Evolutionary conservation across 2,329 filamentous ascomycete species (phyloP).

Genomic region (Colletotrichum sp.): DNA sequence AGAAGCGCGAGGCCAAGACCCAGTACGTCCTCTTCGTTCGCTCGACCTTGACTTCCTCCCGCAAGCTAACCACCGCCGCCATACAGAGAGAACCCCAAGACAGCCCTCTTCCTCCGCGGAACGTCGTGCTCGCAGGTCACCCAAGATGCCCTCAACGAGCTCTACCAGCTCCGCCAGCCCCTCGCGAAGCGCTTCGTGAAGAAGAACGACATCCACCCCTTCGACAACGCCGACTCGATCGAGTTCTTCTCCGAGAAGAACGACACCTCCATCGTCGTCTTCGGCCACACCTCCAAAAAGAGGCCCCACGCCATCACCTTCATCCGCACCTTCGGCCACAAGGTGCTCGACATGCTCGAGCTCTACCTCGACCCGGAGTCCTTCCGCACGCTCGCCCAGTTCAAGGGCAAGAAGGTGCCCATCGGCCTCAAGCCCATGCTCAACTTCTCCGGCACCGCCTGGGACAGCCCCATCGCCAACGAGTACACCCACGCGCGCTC

Average conservation of each 20-base stretch:
- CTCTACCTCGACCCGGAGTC: conserved; percentile 78
- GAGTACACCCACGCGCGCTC: conserved; percentile 87
- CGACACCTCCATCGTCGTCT: conserved; percentile 84
- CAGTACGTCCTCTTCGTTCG: conserved; percentile 36
- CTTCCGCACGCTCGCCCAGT: conserved; percentile 73
- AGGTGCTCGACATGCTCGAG: conserved; percentile 95
- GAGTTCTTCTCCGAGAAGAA: conserved; percentile 98
- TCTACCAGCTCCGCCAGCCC: conserved; percentile 84
- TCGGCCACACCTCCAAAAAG: conserved; percentile 90
- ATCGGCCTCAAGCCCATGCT: conserved; percentile 89
- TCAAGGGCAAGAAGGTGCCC: conserved; percentile 77
- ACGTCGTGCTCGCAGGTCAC: conserved; percentile 83
- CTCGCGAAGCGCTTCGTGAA: conserved; percentile 91
- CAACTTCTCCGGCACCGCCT: conserved; percentile 86
- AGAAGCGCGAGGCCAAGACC: conserved; percentile 88
- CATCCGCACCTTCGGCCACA: conserved; percentile 81
- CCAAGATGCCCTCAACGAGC: conserved; percentile 83
- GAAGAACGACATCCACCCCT: conserved; percentile 95
- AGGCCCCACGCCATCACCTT: conserved; percentile 89
- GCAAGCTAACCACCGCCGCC: background rate
- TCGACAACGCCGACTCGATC: conserved; percentile 85
- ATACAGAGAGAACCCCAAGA: conserved; percentile 79
- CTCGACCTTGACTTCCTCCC: background rate
- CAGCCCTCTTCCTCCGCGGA: conserved; percentile 86
- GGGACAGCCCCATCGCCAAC: conserved; percentile 80